A percentile compares a stretch with the other conserved stretches of the same genome.
These are phyloP conservation scores for Cladochytrium tenue DNA, from an alignment of 371 early-diverging fungal species.

Conservation along the genomic window DNA sequence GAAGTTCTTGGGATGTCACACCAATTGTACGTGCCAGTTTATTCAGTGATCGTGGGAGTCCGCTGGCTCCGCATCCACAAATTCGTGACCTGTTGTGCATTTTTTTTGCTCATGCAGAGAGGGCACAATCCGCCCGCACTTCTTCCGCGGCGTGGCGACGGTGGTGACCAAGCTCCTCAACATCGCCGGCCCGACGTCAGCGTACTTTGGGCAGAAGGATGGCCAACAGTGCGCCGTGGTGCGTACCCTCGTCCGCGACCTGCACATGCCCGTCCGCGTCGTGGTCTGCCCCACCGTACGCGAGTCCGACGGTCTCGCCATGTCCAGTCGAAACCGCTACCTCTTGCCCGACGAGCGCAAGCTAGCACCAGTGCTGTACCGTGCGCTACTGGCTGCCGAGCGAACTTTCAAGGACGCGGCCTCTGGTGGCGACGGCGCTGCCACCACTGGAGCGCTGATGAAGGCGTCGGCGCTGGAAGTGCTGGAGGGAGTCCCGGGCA, in stretches of 20 bases:
- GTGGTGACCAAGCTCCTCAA: slow-evolving; percentile 93
- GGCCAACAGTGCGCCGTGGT: slow-evolving; percentile 93
- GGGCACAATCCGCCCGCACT: slow-evolving; percentile 89
- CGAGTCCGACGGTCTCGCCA: slow-evolving; percentile 84
- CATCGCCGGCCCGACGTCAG: slow-evolving; percentile 79
- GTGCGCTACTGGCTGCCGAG: slow-evolving; percentile 64
- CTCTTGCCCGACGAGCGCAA: slow-evolving; percentile 70
- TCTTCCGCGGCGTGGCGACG: slow-evolving; percentile 96
- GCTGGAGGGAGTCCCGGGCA: slow-evolving; percentile 26
- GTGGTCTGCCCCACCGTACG: slow-evolving; percentile 77
- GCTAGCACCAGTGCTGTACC: slow-evolving; percentile 76
- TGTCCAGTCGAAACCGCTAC: slow-evolving; percentile 88
- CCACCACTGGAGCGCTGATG: slow-evolving; percentile 33
- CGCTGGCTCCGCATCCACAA: neutral
- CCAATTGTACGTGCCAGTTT: too few relatives aligned
- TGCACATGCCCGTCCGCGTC: slow-evolving; percentile 76
- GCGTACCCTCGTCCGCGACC: slow-evolving; percentile 71
- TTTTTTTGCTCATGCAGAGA: slow-evolving; percentile 49
- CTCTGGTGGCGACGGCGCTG: slow-evolving; percentile 48
- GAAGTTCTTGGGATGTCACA: slow-evolving; percentile 85
- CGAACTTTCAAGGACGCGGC: slow-evolving; percentile 33
- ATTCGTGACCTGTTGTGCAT: neutral
- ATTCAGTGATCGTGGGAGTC: slow-evolving; percentile 13
- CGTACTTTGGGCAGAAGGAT: slow-evolving; percentile 96
- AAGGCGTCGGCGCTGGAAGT: slow-evolving; percentile 35